Percentiles rank a stretch among this genome's conserved stretches.
Evolutionary conservation across 179 eudicot genomes (phyloP).

Genomic region (Silene noctiflora): DNA sequence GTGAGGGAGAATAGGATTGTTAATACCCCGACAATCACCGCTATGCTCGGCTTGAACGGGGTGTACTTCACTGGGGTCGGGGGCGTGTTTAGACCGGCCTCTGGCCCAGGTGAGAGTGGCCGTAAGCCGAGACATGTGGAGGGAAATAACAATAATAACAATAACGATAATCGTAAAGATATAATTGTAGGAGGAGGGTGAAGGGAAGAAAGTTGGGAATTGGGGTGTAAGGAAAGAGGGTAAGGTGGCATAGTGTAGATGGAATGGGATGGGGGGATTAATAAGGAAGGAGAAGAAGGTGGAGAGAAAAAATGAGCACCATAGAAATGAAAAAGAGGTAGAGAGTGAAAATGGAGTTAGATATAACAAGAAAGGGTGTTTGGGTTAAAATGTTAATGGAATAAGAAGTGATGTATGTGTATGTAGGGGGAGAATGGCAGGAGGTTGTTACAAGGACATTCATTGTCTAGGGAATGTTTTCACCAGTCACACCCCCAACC

Average conservation of each 20-base stretch:
- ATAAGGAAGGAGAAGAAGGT: not conserved
- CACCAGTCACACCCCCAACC: not conserved
- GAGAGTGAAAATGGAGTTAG: not conserved
- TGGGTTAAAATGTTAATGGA: constrained; percentile 12
- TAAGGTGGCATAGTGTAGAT: not conserved
- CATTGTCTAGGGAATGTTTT: constrained; percentile 37
- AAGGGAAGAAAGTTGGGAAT: not conserved
- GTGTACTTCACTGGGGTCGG: constrained; percentile 22
- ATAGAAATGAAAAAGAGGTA: not conserved
- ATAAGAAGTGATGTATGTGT: not conserved
- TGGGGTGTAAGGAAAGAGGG: too few species aligned
- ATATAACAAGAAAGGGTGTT: not conserved
- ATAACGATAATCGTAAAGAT: not conserved
- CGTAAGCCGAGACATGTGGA: constrained; percentile 7
- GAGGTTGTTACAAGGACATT: constrained; percentile 29
- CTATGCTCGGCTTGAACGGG: constrained; percentile 57
- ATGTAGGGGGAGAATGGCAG: not conserved
- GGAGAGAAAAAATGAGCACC: too few species aligned
- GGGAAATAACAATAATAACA: not conserved
- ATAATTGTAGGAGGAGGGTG: not conserved
- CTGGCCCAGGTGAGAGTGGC: constrained; percentile 24
- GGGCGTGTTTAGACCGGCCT: constrained; percentile 3
- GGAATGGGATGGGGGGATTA: not conserved
- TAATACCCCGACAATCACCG: constrained; percentile 46
- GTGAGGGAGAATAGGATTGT: constrained; percentile 69